These are phyloP conservation scores for Oxytropis ochrocephala DNA, from an alignment of 306 rosid genomes.

Conservation along the genomic window DNA sequence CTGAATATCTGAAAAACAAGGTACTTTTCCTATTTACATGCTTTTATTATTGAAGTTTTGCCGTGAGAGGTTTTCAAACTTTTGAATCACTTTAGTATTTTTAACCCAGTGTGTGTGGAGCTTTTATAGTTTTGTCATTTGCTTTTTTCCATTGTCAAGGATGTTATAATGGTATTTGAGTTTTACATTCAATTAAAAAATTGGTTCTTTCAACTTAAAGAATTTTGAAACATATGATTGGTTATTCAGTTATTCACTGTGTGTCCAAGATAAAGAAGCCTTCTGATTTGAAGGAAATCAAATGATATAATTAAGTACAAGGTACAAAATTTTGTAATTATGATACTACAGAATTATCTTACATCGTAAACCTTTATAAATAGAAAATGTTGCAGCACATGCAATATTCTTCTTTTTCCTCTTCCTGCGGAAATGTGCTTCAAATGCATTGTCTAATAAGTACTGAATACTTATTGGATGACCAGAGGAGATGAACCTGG, in stretches of 20 bases:
- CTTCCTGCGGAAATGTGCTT: no score
- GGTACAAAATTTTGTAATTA: neutral
- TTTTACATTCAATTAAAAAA: neutral
- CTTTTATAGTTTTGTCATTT: neutral
- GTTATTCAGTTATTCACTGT: neutral
- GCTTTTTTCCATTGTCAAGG: neutral
- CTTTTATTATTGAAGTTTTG: neutral
- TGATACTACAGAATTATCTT: neutral
- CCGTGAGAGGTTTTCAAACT: conserved; percentile 12
- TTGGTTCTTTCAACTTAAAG: neutral
- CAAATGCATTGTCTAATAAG: no score
- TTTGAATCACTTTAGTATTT: no score
- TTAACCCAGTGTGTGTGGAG: neutral
- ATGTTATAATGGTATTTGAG: neutral
- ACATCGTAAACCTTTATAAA: no score
- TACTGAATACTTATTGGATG: no score
- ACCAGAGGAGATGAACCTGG: no score
- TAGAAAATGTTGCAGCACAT: no score
- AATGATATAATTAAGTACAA: neutral
- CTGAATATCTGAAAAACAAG: conserved; percentile 81
- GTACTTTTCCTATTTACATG: conserved; percentile 29
- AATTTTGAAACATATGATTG: neutral
- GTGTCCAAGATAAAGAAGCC: neutral
- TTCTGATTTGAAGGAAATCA: neutral
- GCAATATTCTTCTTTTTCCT: no score